These are phyloP conservation scores for Lepraria neglecta DNA, from an alignment of 495 filamentous ascomycete genomes.

Conservation along the genomic window DNA sequence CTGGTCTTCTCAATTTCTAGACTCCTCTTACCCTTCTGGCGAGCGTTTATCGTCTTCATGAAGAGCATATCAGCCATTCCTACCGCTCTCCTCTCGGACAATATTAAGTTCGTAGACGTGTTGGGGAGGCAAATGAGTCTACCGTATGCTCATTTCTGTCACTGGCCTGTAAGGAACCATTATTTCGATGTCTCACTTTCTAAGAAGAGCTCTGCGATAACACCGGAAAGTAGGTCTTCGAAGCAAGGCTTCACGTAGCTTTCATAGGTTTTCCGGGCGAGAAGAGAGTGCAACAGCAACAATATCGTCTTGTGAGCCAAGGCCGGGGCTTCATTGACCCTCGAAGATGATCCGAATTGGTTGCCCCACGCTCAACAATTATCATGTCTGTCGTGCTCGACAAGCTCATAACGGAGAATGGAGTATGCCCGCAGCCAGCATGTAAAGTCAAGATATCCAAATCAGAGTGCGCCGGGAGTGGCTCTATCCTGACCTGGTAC, in stretches of 20 bases:
- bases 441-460: neutral
- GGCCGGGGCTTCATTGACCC: neutral
- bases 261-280: neutral
- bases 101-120: neutral
- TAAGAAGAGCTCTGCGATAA: neutral
- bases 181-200: neutral
- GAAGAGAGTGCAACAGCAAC: neutral
- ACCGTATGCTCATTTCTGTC: conserved; percentile 2
- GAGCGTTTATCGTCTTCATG: neutral
- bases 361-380: neutral
- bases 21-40: neutral
- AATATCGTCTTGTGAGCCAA: neutral
- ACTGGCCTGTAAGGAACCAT: neutral
- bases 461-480: neutral
- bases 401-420: neutral
- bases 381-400: neutral
- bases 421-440: neutral
- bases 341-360: neutral
- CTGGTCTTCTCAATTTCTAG: neutral
- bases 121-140: neutral
- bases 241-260: neutral
- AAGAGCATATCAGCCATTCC: neutral
- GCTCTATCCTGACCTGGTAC: neutral
- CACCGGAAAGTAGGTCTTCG: neutral
- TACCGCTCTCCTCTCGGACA: neutral